Conservation (phyloP, 2,329 filamentous ascomycete genomes). For the Phaeosphaeriaceae sp. region DNA sequence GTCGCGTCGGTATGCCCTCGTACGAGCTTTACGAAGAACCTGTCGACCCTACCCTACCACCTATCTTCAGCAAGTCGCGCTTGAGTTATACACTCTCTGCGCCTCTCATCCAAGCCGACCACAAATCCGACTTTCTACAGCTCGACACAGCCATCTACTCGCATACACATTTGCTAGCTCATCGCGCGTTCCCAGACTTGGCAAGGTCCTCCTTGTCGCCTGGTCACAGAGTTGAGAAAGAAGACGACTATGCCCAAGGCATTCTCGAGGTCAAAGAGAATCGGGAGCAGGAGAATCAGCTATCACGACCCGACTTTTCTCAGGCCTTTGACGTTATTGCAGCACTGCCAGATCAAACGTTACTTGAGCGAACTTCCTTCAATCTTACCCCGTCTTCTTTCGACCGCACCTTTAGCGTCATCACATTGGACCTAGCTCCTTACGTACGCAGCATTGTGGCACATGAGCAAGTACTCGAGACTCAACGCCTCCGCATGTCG, state of each 20-base stretch:
- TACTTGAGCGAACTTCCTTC: slow-evolving; percentile 37
- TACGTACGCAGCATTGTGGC: slow-evolving; percentile 87
- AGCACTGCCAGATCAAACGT: slow-evolving; percentile 36
- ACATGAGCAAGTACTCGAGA: slow-evolving; percentile 74
- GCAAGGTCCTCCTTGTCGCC: background rate
- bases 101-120: slow-evolving; percentile 61
- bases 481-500: slow-evolving; percentile 69
- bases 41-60: slow-evolving; percentile 70
- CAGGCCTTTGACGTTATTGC: slow-evolving; percentile 62
- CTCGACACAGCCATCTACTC: slow-evolving; percentile 47
- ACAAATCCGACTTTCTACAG: slow-evolving; percentile 52
- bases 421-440: slow-evolving; percentile 82
- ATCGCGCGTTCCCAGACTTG: slow-evolving; percentile 18
- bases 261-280: slow-evolving; percentile 34
- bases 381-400: slow-evolving; percentile 75
- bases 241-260: slow-evolving; percentile 26
- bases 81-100: slow-evolving; percentile 63
- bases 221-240: slow-evolving; percentile 9
- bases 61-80: slow-evolving; percentile 61
- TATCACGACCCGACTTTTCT: slow-evolving; percentile 52
- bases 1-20: slow-evolving; percentile 56
- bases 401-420: slow-evolving; percentile 71
- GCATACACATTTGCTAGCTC: slow-evolving; percentile 26
- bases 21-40: slow-evolving; percentile 49
- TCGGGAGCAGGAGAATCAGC: slow-evolving; percentile 12